A percentile compares a stretch with the other conserved stretches of the same genome.
Evolutionary conservation across 495 filamentous ascomycete genomes (phyloP).

Genomic region (Wilcoxina mikolae): DNA sequence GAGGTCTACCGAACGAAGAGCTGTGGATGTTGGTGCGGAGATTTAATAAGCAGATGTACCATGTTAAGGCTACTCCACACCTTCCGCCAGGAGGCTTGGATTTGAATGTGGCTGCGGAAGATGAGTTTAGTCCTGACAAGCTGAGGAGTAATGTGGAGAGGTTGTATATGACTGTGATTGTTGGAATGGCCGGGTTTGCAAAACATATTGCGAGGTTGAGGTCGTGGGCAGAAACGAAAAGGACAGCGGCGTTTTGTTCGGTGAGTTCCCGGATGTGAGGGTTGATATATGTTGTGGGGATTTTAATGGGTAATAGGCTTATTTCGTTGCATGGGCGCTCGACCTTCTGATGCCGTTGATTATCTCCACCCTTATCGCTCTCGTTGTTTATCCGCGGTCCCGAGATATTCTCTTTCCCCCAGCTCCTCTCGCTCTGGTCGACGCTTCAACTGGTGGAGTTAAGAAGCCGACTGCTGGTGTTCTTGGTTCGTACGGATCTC

Average conservation of each 20-base stretch:
- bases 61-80: conserved; percentile 55
- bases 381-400: conserved; percentile 53
- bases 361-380: conserved; percentile 41
- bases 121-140: conserved; percentile 78
- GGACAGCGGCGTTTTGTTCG: conserved; percentile 52
- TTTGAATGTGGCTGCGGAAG: conserved; percentile 63
- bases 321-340: conserved; percentile 59
- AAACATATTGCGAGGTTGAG: conserved; percentile 65
- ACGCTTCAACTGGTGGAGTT: conserved; percentile 45
- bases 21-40: conserved; percentile 66
- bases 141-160: conserved; percentile 66
- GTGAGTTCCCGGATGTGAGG: conserved; percentile 30
- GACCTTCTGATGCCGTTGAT: conserved; percentile 54
- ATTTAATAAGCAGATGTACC: conserved; percentile 89
- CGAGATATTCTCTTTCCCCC: conserved; percentile 59
- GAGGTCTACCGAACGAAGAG: conserved; percentile 66
- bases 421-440: conserved; percentile 51
- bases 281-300: not conserved
- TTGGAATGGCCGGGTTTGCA: conserved; percentile 48
- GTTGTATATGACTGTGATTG: conserved; percentile 67
- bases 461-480: conserved; percentile 56
- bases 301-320: conserved; percentile 42
- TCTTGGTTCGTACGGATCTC: conserved; percentile 59
- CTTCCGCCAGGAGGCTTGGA: conserved; percentile 47
- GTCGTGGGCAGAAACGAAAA: conserved; percentile 59